Conservation (phyloP, 352 stramenopile genomes). For the Pythium folliculosum region DNA sequence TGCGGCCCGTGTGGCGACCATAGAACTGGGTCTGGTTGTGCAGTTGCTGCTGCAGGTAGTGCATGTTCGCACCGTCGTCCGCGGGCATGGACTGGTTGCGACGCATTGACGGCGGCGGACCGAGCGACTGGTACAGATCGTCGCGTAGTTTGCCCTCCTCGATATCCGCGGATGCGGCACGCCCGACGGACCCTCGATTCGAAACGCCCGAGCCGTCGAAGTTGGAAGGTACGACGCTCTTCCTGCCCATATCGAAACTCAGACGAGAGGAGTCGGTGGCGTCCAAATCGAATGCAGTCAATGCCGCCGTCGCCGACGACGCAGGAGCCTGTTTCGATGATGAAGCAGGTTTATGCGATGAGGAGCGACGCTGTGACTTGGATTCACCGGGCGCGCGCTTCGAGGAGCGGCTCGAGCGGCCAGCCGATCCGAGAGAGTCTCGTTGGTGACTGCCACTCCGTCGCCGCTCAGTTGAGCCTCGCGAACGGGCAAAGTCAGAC, state of each 20-base stretch:
- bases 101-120: slow-evolving; percentile 11
- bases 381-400: background rate
- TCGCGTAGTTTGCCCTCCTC: slow-evolving; percentile 14
- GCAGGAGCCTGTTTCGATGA: background rate
- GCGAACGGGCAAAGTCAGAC: slow-evolving; percentile 32
- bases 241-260: slow-evolving; percentile 26
- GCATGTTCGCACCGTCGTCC: slow-evolving; percentile 3
- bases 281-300: slow-evolving; percentile 19
- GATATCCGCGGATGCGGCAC: slow-evolving; percentile 16
- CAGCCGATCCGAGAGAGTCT: slow-evolving; percentile 27
- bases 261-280: slow-evolving; percentile 12
- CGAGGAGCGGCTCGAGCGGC: slow-evolving; percentile 19
- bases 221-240: background rate
- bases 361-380: background rate
- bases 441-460: slow-evolving; percentile 34
- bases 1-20: slow-evolving; percentile 12
- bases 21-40: slow-evolving; percentile 32
- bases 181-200: slow-evolving; percentile 16
- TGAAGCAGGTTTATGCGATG: background rate
- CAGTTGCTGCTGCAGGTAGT: slow-evolving; percentile 25
- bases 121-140: slow-evolving; percentile 16
- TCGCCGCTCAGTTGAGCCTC: slow-evolving; percentile 27
- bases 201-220: background rate
- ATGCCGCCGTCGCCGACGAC: background rate
- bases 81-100: slow-evolving; percentile 28